Percentiles rank a stretch among this genome's conserved stretches.
Evolutionary conservation across 208 protist species (phyloP).

Genomic region (Trypanosomatidae sp.): DNA sequence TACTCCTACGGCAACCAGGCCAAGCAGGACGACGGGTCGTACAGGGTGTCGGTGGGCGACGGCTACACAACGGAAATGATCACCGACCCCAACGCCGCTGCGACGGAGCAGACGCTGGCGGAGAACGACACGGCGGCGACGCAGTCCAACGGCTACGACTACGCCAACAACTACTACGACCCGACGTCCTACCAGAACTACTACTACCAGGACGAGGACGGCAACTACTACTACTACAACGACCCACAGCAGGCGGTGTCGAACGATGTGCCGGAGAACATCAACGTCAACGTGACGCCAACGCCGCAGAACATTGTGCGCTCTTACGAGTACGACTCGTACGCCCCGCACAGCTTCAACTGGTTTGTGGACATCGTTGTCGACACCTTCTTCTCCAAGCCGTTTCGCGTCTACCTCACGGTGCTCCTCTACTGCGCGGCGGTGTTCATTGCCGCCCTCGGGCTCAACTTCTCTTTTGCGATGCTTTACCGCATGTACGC

Average conservation of each 20-base stretch:
- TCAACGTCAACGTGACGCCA: conserved; percentile 15
- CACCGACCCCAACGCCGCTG: conserved; percentile 10
- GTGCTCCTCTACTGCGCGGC: conserved; percentile 71
- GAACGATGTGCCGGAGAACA: conserved; percentile 27
- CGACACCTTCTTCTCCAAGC: conserved; percentile 74
- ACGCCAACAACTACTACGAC: conserved; percentile 54
- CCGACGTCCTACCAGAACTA: conserved; percentile 57
- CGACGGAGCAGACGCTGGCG: conserved; percentile 23
- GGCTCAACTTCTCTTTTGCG: conserved; percentile 73
- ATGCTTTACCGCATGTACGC: conserved; percentile 69
- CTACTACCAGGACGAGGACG: conserved; percentile 76
- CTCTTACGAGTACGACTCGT: conserved; percentile 77
- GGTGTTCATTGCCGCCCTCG: conserved; percentile 45
- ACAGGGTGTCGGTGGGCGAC: conserved; percentile 14
- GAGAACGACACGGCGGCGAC: conserved; percentile 21
- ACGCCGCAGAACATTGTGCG: conserved; percentile 44
- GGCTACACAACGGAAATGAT: conserved; percentile 18
- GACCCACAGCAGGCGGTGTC: conserved; percentile 30
- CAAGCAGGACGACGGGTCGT: conserved; percentile 20
- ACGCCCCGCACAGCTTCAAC: conserved; percentile 59
- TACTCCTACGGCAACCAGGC: no score
- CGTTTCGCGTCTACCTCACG: conserved; percentile 75
- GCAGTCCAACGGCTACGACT: conserved; percentile 27
- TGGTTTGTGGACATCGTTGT: conserved; percentile 81
- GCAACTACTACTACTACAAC: conserved; percentile 76